Conservation (phyloP, 352 stramenopile species). For the Phytophthora brassicae region DNA sequence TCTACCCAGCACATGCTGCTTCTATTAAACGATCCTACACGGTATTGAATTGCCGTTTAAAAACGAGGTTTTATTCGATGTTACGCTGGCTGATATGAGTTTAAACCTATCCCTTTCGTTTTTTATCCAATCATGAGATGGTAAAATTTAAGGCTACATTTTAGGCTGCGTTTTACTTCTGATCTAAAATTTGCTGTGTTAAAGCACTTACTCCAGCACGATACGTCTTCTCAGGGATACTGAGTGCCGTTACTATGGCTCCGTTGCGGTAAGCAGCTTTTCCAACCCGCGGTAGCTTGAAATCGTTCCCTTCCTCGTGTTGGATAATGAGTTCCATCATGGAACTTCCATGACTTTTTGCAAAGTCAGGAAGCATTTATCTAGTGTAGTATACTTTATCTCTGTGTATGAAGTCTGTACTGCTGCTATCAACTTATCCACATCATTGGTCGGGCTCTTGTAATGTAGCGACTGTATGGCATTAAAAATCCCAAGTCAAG, state of each 20-base stretch:
- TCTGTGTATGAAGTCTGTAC: background rate
- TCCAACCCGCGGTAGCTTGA: conserved; percentile 3
- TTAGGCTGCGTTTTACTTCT: no score
- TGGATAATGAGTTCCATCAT: background rate
- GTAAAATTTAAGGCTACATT: background rate
- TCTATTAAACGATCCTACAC: background rate
- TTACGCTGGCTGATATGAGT: no score
- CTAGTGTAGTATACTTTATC: background rate
- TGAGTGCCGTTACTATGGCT: background rate
- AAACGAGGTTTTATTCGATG: conserved; percentile 2
- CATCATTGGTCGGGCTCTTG: background rate
- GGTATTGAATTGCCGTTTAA: background rate
- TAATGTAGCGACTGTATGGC: conserved; percentile 5
- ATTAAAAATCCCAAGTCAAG: conserved; percentile 12
- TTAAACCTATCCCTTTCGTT: background rate
- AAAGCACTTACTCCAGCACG: background rate
- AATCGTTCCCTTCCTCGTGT: background rate
- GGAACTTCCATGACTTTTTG: conserved; percentile 16
- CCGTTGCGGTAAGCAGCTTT: background rate
- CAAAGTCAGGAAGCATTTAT: conserved; percentile 5
- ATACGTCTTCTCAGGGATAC: background rate
- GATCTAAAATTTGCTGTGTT: conserved; percentile 2
- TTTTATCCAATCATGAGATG: background rate
- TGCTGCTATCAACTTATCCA: background rate
- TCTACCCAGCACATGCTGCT: background rate